phyloP scores from a whole-genome alignment of 768 basidiomycete species.

The Boletellus ananas region DNA sequence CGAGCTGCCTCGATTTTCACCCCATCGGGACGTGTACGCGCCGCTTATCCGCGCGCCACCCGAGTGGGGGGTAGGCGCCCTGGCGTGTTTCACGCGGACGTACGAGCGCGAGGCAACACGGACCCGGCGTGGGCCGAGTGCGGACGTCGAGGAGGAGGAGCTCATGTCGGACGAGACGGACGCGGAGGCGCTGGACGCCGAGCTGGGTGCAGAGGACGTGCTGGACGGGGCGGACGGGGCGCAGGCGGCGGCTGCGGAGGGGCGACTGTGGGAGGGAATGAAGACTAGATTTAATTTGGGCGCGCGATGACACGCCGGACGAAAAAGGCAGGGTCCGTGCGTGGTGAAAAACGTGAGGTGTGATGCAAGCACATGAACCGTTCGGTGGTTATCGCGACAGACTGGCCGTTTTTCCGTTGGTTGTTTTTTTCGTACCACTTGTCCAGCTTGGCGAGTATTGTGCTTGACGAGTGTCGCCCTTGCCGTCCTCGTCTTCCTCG shows the following conservation, averaged over 20 bases:
- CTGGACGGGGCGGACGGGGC: conserved; percentile 34
- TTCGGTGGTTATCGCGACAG: conserved; percentile 11
- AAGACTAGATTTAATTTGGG: conserved; percentile 10
- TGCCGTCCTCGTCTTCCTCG: conserved; percentile 13
- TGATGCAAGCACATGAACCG: conserved; percentile 16
- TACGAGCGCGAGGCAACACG: conserved; percentile 21
- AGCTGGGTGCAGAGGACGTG: conserved; percentile 41
- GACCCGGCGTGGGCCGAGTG: conserved; percentile 16
- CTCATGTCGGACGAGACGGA: conserved; percentile 35
- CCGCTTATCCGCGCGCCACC: conserved; percentile 36
- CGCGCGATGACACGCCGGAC: neutral
- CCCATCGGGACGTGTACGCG: conserved; percentile 32
- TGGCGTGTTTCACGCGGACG: conserved; percentile 19
- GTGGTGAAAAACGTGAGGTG: conserved; percentile 20
- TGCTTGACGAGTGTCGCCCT: conserved; percentile 18
- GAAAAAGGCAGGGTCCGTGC: conserved; percentile 27
- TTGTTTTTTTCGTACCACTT: conserved; percentile 17
- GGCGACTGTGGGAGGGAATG: conserved; percentile 24
- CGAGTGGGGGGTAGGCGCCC: conserved; percentile 7
- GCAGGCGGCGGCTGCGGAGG: neutral
- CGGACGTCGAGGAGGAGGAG: conserved; percentile 22
- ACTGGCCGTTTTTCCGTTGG: conserved; percentile 12
- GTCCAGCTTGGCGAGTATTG: conserved; percentile 19
- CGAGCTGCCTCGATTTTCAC: conserved; percentile 9
- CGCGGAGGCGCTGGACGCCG: conserved; percentile 32